Base-by-base conservation (phyloP, 192 early-diverging fungal species). In the Podila clonocystis region DNA sequence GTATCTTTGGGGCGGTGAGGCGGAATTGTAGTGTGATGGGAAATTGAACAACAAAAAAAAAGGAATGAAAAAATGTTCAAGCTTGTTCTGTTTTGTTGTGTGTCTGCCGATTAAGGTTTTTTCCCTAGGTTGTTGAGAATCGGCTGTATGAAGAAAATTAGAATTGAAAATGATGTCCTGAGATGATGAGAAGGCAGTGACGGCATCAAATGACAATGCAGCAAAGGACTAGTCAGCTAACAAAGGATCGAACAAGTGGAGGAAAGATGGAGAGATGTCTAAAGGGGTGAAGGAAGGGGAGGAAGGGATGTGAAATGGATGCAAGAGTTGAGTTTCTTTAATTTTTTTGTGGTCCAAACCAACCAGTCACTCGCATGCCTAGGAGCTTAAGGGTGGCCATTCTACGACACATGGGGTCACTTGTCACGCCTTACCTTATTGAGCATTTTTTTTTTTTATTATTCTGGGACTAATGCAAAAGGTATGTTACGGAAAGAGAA, bases 271-370 rank as follows among this genome's bases (percentile, higher is more conserved):
- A 20, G 1, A 22, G 52, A 55, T 55, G 52, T 8, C 20, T n/a
- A 55, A 55, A 55, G 52, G 52, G 52, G 52, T 55, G n/a, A 55
- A 26, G 52, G 52, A 55, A 26, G 52, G 50, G n/a, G 52, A 55
- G n/a, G 52, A 17, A 55, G 3, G 52, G 52, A 55, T 55, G 52
- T 52, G 52, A 24, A 17, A 24, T 55, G 52, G 20, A 26, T 55
- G 52, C 24, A 12, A 22, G 52, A 55, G 52, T 24, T 45, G 8
- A 15, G 34, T 36, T 36, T 36, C 34, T 36, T 36, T 9, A 36
- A 9, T 36, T 36, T 36, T 36, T 36, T 36, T 4, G 34, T 45
- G 11, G 13, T 45, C 41, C 11, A 45, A 45, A 15, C 41, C 41
- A 45, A 2, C 41, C 41, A 45, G 41, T 45, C 41, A 45, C 41